Evolutionary conservation across 2,329 filamentous ascomycete species (phyloP).

Genomic region (Alternaria hordeiaustralica): DNA sequence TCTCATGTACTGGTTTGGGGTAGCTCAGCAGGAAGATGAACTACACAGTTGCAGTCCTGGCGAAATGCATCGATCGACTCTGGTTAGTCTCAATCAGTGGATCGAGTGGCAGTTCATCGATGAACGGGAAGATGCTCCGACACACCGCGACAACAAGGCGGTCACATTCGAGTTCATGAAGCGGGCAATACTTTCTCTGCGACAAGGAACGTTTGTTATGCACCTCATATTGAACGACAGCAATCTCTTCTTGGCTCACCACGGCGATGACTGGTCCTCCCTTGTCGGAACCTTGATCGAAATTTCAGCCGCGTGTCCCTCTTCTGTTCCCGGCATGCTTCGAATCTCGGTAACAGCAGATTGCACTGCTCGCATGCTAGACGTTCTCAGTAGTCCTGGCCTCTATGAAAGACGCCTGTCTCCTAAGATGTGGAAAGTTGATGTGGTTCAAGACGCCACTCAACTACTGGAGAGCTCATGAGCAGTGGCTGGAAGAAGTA

Average conservation of each 20-base stretch:
- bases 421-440: background rate
- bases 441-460: background rate
- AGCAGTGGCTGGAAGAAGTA: background rate
- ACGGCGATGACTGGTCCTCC: background rate
- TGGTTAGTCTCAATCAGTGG: too few species aligned
- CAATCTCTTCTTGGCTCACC: too few species aligned
- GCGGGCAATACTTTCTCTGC: background rate
- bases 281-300: fast-evolving
- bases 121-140: background rate
- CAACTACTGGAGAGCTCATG: background rate
- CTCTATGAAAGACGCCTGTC: background rate
- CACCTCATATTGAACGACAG: background rate
- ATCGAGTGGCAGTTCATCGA: background rate
- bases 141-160: background rate
- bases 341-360: background rate
- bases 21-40: background rate
- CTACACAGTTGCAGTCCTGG: too few species aligned
- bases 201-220: background rate
- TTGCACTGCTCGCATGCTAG: background rate
- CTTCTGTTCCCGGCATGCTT: background rate
- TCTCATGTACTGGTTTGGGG: fast-evolving
- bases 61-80: background rate
- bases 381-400: fast-evolving
- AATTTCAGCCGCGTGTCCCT: background rate
- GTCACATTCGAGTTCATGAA: background rate